These are phyloP conservation scores for Alliaria petiolata DNA, from an alignment of 345 rosid genomes.

Conservation along the genomic window DNA sequence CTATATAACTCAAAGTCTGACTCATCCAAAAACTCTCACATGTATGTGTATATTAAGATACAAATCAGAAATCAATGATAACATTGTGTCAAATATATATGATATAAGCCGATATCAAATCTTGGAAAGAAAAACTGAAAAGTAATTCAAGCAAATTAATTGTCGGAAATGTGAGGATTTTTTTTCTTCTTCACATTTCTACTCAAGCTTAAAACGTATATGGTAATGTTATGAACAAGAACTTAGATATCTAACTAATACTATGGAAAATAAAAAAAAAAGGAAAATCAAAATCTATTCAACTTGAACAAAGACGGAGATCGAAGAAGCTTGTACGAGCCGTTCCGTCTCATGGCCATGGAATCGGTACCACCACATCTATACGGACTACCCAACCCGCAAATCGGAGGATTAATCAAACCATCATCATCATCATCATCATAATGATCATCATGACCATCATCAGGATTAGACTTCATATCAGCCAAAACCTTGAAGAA, in stretches of 20 bases:
- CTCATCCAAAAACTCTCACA: background rate
- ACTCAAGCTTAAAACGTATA: background rate
- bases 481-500: conserved; percentile 55
- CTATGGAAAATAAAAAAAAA: background rate
- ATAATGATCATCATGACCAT: conserved; percentile 16
- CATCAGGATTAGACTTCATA: conserved; percentile 33
- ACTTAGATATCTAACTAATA: background rate
- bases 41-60: background rate
- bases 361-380: conserved; percentile 32
- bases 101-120: background rate
- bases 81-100: background rate
- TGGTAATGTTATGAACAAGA: conserved; percentile 12
- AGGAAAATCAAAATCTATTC: conserved; percentile 21
- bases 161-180: background rate
- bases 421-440: conserved; percentile 23
- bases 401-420: conserved; percentile 12
- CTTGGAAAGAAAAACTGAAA: too few relatives aligned
- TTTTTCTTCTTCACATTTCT: conserved; percentile 1
- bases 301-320: conserved; percentile 38
- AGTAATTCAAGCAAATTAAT: background rate
- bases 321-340: conserved; percentile 41
- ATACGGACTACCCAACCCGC: conserved; percentile 20
- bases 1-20: background rate
- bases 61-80: background rate
- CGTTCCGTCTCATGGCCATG: conserved; percentile 14